Evolutionary conservation across 768 basidiomycete species (phyloP).

Genomic region (Serendipita sp.): DNA sequence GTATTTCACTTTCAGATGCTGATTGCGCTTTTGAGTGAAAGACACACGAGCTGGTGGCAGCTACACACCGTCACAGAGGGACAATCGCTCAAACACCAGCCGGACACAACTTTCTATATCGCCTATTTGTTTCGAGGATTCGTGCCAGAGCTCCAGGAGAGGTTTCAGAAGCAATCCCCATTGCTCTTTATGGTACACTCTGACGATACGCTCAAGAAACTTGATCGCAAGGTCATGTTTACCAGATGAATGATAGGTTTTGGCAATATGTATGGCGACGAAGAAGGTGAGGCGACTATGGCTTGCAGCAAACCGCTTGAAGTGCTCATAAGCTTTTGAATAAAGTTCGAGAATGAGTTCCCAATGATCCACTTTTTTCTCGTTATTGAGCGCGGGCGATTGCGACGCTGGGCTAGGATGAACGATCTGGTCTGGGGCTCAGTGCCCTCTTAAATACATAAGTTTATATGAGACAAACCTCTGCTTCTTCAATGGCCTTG

Average conservation of each 20-base stretch:
- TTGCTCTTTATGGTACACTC: slow-evolving; percentile 69
- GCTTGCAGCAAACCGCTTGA: slow-evolving; percentile 60
- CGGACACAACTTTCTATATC: slow-evolving; percentile 62
- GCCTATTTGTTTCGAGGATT: slow-evolving; percentile 62
- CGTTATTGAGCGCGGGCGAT: slow-evolving; percentile 69
- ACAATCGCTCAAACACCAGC: slow-evolving; percentile 51
- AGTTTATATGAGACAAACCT: slow-evolving; percentile 27
- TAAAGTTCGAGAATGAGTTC: slow-evolving; percentile 81
- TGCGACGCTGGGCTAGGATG: slow-evolving; percentile 23
- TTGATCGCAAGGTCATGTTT: slow-evolving; percentile 85
- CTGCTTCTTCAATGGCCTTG: slow-evolving; percentile 37
- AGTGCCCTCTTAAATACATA: not conserved
- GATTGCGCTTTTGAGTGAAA: slow-evolving; percentile 3
- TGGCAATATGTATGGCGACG: slow-evolving; percentile 82
- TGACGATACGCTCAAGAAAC: slow-evolving; percentile 87
- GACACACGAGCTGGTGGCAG: not conserved
- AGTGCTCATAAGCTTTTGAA: slow-evolving; percentile 85
- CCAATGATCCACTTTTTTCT: slow-evolving; percentile 84
- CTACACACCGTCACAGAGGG: slow-evolving; percentile 57
- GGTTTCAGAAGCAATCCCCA: slow-evolving; percentile 65
- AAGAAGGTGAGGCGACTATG: slow-evolving; percentile 74
- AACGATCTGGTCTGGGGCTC: slow-evolving; percentile 10
- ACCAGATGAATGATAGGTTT: slow-evolving; percentile 62
- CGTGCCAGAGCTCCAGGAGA: slow-evolving; percentile 65
- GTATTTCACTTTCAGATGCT: not conserved